phyloP scores from a whole-genome alignment of 768 basidiomycete genomes.

The Imleria badia region DNA sequence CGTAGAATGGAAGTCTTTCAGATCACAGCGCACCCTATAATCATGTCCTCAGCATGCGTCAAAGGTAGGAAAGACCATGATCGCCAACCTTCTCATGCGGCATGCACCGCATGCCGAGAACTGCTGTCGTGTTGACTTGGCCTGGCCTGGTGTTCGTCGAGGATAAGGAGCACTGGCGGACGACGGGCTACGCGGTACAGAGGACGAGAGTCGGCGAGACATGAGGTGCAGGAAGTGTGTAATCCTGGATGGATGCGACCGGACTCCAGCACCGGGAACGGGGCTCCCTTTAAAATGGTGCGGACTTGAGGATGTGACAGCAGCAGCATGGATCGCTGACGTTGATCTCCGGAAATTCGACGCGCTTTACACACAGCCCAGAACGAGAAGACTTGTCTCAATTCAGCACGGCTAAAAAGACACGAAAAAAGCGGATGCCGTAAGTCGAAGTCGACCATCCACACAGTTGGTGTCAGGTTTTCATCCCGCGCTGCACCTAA shows the following conservation, averaged over 20 bases:
- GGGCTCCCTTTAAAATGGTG: conserved; percentile 20
- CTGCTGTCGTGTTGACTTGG: conserved; percentile 78
- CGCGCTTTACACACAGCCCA: conserved; percentile 25
- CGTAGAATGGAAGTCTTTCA: conserved; percentile 73
- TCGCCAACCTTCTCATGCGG: conserved; percentile 73
- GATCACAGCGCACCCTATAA: conserved; percentile 84
- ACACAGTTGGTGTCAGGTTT: conserved; percentile 27
- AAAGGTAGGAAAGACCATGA: not conserved
- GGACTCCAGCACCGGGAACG: conserved; percentile 21
- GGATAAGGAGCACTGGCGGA: conserved; percentile 34
- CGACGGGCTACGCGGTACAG: conserved; percentile 29
- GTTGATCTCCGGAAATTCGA: conserved; percentile 33
- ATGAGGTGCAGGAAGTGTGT: conserved; percentile 36
- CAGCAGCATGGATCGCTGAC: conserved; percentile 22
- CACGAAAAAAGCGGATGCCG: conserved; percentile 37
- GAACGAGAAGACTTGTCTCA: conserved; percentile 13
- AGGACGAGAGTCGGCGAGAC: conserved; percentile 55
- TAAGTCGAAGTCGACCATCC: conserved; percentile 34
- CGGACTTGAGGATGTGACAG: conserved; percentile 19
- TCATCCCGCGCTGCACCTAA: conserved; percentile 20
- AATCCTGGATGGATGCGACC: conserved; percentile 24
- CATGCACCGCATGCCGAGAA: conserved; percentile 95
- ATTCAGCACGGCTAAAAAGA: conserved; percentile 27
- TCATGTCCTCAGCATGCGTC: not conserved
- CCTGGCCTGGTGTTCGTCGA: conserved; percentile 56